Conservation (phyloP, 2,329 filamentous ascomycete genomes). For the Colletotrichum gloeosporioides region DNA sequence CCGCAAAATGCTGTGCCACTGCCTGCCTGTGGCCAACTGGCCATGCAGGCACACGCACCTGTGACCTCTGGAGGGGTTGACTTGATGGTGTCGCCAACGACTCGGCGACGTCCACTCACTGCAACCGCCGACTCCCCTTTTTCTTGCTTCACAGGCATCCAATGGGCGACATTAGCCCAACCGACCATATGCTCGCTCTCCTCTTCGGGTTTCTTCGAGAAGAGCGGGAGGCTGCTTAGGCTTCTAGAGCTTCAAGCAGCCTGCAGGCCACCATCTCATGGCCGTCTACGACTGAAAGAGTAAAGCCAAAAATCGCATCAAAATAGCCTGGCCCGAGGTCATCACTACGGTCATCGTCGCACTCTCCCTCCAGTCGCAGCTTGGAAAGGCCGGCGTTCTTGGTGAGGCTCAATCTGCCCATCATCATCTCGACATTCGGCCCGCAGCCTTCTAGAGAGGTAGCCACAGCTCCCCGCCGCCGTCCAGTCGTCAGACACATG, state of each 20-base stretch:
- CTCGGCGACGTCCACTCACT: neutral
- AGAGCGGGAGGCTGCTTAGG: neutral
- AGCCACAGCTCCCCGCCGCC: neutral
- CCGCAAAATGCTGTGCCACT: neutral
- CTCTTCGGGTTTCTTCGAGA: neutral
- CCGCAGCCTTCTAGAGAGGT: neutral
- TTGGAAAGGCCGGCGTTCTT: neutral
- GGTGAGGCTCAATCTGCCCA: neutral
- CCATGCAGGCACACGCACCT: neutral
- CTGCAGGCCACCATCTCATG: neutral
- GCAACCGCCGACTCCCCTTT: constrained; percentile 1
- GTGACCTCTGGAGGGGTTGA: neutral
- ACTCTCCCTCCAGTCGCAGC: neutral
- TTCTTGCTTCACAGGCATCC: neutral
- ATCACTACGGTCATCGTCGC: neutral
- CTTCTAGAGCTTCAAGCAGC: neutral
- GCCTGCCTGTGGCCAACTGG: neutral
- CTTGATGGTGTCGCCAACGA: neutral
- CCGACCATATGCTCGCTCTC: neutral
- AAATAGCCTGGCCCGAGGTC: neutral
- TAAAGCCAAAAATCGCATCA: neutral
- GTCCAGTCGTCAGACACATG: neutral
- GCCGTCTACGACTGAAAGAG: neutral
- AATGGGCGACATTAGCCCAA: neutral
- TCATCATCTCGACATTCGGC: constrained; percentile 12